A percentile compares a stretch with the other conserved stretches of the same genome.
Evolutionary conservation across 768 basidiomycete species (phyloP).

Genomic region (Boletus rubropictus): DNA sequence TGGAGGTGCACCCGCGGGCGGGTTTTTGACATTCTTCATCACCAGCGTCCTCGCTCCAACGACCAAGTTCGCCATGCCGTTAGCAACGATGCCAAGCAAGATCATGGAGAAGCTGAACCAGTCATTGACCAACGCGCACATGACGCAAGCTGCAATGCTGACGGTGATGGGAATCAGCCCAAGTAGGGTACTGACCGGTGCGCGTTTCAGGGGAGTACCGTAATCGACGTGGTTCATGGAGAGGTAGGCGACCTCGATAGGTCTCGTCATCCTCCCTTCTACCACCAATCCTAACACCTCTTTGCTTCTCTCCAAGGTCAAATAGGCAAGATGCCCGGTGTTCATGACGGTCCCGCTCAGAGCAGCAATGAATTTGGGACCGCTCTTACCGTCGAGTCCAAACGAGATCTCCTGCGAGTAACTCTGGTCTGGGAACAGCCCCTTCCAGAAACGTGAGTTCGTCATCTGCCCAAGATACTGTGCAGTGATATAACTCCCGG

Average conservation of each 20-base stretch:
- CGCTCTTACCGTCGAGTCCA: conserved; percentile 25
- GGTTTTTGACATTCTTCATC: conserved; percentile 12
- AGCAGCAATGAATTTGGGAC: conserved; percentile 23
- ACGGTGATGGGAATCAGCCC: conserved; percentile 21
- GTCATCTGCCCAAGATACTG: conserved; percentile 30
- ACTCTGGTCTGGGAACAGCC: conserved; percentile 28
- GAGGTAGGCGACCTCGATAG: conserved; percentile 20
- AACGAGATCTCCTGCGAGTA: conserved; percentile 27
- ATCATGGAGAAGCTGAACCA: conserved; percentile 32
- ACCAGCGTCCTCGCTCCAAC: conserved; percentile 32
- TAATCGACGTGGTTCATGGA: conserved; percentile 21
- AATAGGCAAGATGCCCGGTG: conserved; percentile 28
- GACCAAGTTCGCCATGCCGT: conserved; percentile 25
- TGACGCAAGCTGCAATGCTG: conserved; percentile 21
- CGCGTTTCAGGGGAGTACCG: conserved; percentile 6
- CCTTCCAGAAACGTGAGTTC: conserved; percentile 26
- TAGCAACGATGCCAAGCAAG: conserved; percentile 30
- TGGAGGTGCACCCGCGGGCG: conserved; percentile 23
- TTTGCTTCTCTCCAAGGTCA: conserved; percentile 18
- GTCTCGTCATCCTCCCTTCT: conserved; percentile 18
- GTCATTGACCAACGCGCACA: conserved; percentile 24
- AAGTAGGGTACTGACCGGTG: conserved; percentile 7
- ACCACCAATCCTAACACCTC: neutral
- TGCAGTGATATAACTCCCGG: conserved; percentile 32
- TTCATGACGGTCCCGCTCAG: conserved; percentile 28